Base-by-base conservation (phyloP, 106 monocot genomes). In the Dendrobium catenatum region DNA sequence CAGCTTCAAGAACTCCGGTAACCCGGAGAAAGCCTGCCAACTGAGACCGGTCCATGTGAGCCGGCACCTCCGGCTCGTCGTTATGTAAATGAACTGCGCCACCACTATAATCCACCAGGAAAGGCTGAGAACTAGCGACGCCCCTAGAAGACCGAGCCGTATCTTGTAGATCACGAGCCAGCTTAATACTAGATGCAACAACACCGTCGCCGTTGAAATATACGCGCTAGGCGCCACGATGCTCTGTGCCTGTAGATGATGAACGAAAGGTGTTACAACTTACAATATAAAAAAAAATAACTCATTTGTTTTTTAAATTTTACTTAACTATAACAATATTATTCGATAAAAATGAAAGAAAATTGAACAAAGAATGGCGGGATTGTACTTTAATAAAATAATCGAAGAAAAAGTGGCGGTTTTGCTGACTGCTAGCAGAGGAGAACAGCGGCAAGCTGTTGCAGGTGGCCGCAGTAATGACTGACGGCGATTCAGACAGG, bases 191-290 rank as follows among this genome's bases (percentile, higher is more conserved):
- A 95, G 42, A 77, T 95, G 95, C 22, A 88, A 68, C 42, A 37
- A 58, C 8, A 88, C 49, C 5, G 91, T 88, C 4, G 70, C 86
- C 6, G 75, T 77, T 0, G 92, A 90, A 4, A 96, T 93, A 76
- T 87, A 93, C 8, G 96, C 96, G 70, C 91, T 90, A 4, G 96
- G 96, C 29, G 91, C 85, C 11, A 96, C 89, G 33, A 96, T 96
- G 82, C 96, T 96, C 78, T 96, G 96, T 0, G 96, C 89, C 70
- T 70, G 70, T 22, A 58, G 4, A 1, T 31, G 31, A 31, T 1
- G 31, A 31, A 31, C 31, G 1, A 1, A 29, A 31, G 31, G 31
- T 31, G 1, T 31, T 31, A 31, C 0, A 31, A 31, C 1, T 31
- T 31, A 31, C 0, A 31, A 31, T 31, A 26, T 26, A 26, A 26